Base-by-base conservation (phyloP, 306 rosid genomes). In the Notholithocarpus densiflorus region DNA sequence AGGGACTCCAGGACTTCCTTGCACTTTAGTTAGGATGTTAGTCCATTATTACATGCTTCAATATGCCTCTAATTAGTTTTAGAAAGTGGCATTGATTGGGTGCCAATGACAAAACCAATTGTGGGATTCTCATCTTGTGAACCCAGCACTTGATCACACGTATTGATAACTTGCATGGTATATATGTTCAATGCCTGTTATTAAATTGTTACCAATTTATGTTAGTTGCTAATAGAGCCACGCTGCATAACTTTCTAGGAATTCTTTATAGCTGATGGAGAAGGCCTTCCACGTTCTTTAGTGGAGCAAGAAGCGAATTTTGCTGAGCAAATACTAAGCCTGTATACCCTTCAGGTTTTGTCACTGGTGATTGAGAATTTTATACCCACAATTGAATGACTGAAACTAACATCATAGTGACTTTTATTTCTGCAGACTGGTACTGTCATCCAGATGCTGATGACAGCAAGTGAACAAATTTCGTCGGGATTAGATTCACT, bases 331-430 rank as follows among this genome's bases (percentile, higher is more conserved):
- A 80, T 88, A 56, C 77, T 86, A 23, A 78, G 83, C 82, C 56
- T 86, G 68, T 88, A 84, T 80, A 79, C 89, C 68, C 80, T 86
- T 60, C 83, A 87, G 89, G 92, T 88, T 80, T 83, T 86, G 37
- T 77, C 26, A 21, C 70, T 23, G 69, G 21, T 27, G 45, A 12
- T 54, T 80, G 54, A 56, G 55, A 59, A 52, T 53, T 68, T 34
- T 60, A 12, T 56, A 8, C 71, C 29, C 70, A 60, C 51, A 37
- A 65, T 21, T 61, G 70, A 76, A 26, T 27, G 52, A 29, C 51
- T 77, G 77, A 69, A 77, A 74, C 81, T 18, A 56, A 68, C 65
- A 66, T 20, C 29, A 6, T 68, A 43, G 69, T 54, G 5, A 4
- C 43, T 15, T 69, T 73, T 48, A 59, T 34, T 61, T 79, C 75